phyloP scores from a whole-genome alignment of 495 filamentous ascomycete species.

The Talaromyces nanjingensis region DNA sequence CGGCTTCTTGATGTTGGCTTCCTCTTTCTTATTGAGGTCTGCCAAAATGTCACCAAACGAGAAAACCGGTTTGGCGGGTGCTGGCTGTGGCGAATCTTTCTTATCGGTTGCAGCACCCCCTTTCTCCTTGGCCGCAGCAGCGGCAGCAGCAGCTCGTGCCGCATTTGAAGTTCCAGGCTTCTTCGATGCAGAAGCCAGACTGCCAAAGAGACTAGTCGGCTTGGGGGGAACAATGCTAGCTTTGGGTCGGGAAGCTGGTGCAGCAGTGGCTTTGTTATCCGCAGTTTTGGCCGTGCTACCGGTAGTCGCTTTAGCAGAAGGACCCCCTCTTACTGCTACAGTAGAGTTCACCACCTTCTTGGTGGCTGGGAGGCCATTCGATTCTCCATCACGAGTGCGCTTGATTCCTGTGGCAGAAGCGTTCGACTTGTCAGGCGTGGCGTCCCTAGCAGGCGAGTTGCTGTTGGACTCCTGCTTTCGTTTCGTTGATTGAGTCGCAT shows the following conservation, averaged over 20 bases:
- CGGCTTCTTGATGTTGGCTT: constrained; percentile 45
- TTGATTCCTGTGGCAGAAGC: constrained; percentile 34
- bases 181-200: constrained; percentile 53
- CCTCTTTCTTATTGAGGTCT: constrained; percentile 58
- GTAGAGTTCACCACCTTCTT: constrained; percentile 33
- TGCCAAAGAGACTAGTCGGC: constrained; percentile 51
- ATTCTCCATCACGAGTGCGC: constrained; percentile 36
- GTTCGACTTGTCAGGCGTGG: constrained; percentile 16
- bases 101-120: constrained; percentile 31
- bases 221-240: constrained; percentile 47
- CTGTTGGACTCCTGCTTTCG: constrained; percentile 36
- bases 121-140: constrained; percentile 29
- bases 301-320: constrained; percentile 19
- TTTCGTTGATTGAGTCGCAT: constrained; percentile 47
- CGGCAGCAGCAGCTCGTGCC: constrained; percentile 42
- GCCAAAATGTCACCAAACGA: constrained; percentile 56
- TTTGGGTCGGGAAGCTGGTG: constrained; percentile 35
- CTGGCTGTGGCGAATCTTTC: constrained; percentile 28
- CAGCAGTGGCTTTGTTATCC: constrained; percentile 23
- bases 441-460: constrained; percentile 20
- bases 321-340: constrained; percentile 17
- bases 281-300: constrained; percentile 8
- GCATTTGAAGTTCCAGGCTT: constrained; percentile 52
- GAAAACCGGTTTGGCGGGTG: constrained; percentile 39
- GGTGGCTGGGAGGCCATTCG: constrained; percentile 26